A percentile compares a stretch with the other conserved stretches of the same genome.
Evolutionary conservation across 2,329 filamentous ascomycete species (phyloP).

Genomic region (Cercospora canescens): DNA sequence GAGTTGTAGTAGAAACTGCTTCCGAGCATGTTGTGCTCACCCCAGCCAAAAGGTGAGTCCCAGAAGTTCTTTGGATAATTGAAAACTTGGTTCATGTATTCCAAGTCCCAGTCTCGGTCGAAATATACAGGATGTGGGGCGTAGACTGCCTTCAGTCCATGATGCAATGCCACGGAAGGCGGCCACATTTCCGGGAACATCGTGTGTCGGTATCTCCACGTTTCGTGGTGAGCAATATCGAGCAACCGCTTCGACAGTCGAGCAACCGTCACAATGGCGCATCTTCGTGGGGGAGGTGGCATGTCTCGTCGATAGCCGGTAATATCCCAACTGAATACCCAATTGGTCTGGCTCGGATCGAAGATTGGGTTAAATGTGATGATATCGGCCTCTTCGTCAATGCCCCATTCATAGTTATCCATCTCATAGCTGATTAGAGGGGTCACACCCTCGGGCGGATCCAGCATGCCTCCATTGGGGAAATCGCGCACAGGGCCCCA

Average conservation of each 20-base stretch:
- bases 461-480: conserved; percentile 54
- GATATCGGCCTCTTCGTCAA: conserved; percentile 72
- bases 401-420: conserved; percentile 73
- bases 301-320: conserved; percentile 63
- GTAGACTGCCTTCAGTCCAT: conserved; percentile 77
- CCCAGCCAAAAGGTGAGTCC: conserved; percentile 52
- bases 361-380: conserved; percentile 79
- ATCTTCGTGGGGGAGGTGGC: conserved; percentile 65
- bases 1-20: conserved; percentile 55
- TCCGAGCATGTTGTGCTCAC: conserved; percentile 53
- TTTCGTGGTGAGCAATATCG: conserved; percentile 76
- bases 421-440: conserved; percentile 60
- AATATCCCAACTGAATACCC: conserved; percentile 68
- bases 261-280: conserved; percentile 76
- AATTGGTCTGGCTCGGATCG: conserved; percentile 69
- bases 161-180: conserved; percentile 69
- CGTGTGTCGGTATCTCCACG: conserved; percentile 67
- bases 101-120: conserved; percentile 67
- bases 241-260: conserved; percentile 71
- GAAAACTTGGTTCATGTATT: conserved; percentile 49
- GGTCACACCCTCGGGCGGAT: conserved; percentile 61
- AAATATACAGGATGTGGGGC: conserved; percentile 79
- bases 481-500: conserved; percentile 61
- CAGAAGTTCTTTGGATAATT: conserved; percentile 49
- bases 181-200: conserved; percentile 81